Percentiles rank a stretch among this genome's conserved stretches.
phyloP scores from a whole-genome alignment of 495 filamentous ascomycete species.

The Penicillium salamii region DNA sequence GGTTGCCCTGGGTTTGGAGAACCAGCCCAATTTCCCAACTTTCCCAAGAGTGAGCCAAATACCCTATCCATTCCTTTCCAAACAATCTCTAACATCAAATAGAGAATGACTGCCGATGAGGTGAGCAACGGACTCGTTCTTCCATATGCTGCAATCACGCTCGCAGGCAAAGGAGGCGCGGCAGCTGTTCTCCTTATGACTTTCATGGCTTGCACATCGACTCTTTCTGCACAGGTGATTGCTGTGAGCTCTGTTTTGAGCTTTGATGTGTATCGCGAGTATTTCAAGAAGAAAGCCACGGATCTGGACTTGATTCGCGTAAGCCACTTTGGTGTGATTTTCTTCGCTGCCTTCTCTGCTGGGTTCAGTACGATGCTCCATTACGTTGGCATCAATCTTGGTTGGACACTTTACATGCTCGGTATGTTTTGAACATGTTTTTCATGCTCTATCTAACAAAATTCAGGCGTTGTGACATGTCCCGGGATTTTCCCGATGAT shows the following conservation, averaged over 20 bases:
- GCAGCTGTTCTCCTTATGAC: conserved; percentile 39
- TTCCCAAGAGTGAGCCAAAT: conserved; percentile 34
- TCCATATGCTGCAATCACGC: conserved; percentile 40
- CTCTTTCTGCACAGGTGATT: conserved; percentile 41
- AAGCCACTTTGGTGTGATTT: conserved; percentile 43
- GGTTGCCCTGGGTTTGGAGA: conserved; percentile 38
- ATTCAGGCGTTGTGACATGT: conserved; percentile 36
- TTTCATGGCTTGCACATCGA: conserved; percentile 47
- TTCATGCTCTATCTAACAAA: not conserved
- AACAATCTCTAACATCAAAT: not conserved
- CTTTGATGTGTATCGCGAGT: conserved; percentile 44
- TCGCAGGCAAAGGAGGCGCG: conserved; percentile 44
- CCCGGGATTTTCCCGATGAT: conserved; percentile 49
- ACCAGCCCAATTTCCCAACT: conserved; percentile 40
- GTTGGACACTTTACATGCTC: conserved; percentile 40
- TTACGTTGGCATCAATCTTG: conserved; percentile 35
- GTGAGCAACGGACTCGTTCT: conserved; percentile 38
- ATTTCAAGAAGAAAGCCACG: conserved; percentile 40
- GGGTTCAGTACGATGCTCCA: conserved; percentile 37
- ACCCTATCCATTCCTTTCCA: not conserved
- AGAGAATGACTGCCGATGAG: conserved; percentile 39
- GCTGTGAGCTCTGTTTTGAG: conserved; percentile 42
- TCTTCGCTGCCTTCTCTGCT: conserved; percentile 41
- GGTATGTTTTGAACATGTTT: conserved; percentile 16
- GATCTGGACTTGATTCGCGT: conserved; percentile 36